Conservation (phyloP, 1,139 yeast genomes). For the Sugiyamaella xylanicola region DNA sequence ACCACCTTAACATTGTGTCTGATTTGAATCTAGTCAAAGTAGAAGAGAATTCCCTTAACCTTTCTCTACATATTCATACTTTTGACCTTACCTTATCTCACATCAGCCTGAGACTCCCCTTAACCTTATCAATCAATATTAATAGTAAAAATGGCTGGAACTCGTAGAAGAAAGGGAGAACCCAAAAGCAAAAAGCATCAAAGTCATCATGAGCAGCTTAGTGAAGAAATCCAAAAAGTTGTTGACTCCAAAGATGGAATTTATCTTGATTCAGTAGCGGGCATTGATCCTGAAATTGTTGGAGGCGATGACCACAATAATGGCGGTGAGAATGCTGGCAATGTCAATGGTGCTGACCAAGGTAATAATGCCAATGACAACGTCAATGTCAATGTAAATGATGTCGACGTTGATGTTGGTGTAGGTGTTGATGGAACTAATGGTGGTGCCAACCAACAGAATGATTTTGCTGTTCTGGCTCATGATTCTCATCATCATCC, state of each 20-base stretch:
- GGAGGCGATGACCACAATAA: conserved; percentile 17
- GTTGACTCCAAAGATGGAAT: conserved; percentile 18
- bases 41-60: too few species aligned
- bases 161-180: conserved; percentile 18
- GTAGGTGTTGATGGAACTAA: conserved; percentile 11
- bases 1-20: too few species aligned
- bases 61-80: neutral
- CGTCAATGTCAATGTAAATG: conserved; percentile 13
- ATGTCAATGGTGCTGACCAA: neutral
- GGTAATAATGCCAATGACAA: neutral
- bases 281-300: conserved; percentile 41
- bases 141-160: neutral
- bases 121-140: conserved; percentile 6
- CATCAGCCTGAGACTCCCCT: conserved; percentile 1
- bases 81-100: neutral
- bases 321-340: neutral
- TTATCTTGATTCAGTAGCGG: conserved; percentile 32
- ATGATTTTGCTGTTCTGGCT: conserved; percentile 6
- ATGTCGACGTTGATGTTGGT: conserved; percentile 10
- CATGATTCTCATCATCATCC: conserved; percentile 10
- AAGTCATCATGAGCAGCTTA: conserved; percentile 3
- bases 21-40: too few species aligned
- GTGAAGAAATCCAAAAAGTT: conserved; percentile 13
- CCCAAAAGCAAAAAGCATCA: conserved; percentile 12
- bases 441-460: neutral